Percentiles rank a stretch among this genome's conserved stretches.
Conservation (phyloP, 768 basidiomycete genomes). For the Fomitopsis serialis region DNA sequence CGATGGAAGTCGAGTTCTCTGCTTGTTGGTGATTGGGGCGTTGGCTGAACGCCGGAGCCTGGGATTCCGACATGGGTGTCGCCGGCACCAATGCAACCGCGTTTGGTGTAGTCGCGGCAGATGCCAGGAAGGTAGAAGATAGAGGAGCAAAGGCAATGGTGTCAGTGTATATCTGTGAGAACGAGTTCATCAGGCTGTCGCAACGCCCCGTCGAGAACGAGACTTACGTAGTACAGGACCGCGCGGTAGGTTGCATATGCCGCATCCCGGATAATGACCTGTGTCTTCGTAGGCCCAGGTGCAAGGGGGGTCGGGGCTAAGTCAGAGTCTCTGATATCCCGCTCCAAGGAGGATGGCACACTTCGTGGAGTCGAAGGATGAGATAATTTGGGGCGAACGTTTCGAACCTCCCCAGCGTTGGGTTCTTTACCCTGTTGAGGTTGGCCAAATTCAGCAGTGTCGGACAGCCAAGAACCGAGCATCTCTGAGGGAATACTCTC, state of each 20-base stretch:
- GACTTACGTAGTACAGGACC: slow-evolving; percentile 67
- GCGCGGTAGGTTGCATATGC: slow-evolving; percentile 62
- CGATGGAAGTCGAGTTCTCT: slow-evolving; percentile 7
- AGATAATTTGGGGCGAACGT: slow-evolving; percentile 28
- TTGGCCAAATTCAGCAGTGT: neutral
- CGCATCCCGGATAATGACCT: slow-evolving; percentile 50
- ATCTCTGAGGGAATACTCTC: neutral
- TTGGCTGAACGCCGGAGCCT: slow-evolving; percentile 19
- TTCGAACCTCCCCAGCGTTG: slow-evolving; percentile 17
- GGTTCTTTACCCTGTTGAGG: neutral
- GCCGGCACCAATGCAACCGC: slow-evolving; percentile 5
- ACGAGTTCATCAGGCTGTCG: neutral
- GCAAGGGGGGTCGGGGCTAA: slow-evolving; percentile 3
- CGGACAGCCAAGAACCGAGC: neutral
- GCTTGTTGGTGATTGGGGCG: slow-evolving; percentile 14
- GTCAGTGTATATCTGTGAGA: slow-evolving; percentile 73
- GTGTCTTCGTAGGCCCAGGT: slow-evolving; percentile 45
- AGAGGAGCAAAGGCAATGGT: slow-evolving; percentile 80
- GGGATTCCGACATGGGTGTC: slow-evolving; percentile 26
- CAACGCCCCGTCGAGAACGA: neutral
- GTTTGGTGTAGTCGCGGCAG: slow-evolving; percentile 3
- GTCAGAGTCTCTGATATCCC: neutral
- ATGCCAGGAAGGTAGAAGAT: slow-evolving; percentile 55
- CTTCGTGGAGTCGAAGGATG: slow-evolving; percentile 34
- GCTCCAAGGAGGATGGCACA: neutral